Evolutionary conservation across 805 yeast species (phyloP).

Genomic region (Pichia nanzhaoensis): DNA sequence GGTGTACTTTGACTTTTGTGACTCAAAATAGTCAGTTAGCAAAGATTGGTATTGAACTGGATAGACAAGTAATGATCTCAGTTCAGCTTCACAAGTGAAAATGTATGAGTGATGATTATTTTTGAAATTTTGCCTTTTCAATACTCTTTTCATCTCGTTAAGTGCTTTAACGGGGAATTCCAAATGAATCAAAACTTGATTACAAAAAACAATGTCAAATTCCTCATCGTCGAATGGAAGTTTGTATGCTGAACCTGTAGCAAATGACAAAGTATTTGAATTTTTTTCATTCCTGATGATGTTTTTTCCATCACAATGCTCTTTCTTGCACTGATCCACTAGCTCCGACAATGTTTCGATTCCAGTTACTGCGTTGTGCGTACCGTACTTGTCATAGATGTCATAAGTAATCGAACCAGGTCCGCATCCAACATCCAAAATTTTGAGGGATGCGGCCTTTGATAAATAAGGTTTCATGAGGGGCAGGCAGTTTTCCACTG

Average conservation of each 20-base stretch:
- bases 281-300: neutral
- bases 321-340: neutral
- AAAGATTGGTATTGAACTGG: constrained; percentile 1
- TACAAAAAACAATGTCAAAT: constrained; percentile 35
- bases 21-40: neutral
- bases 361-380: constrained; percentile 29
- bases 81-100: constrained; percentile 29
- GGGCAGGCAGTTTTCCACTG: constrained; percentile 25
- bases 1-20: neutral
- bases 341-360: constrained; percentile 23
- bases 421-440: constrained; percentile 39
- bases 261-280: constrained; percentile 17
- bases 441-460: constrained; percentile 15
- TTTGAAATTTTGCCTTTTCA: constrained; percentile 28
- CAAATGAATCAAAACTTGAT: constrained; percentile 35
- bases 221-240: constrained; percentile 32
- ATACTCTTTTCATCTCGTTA: constrained; percentile 32
- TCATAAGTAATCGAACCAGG: constrained; percentile 36
- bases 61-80: constrained; percentile 5
- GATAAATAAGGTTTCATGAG: constrained; percentile 27
- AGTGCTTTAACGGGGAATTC: constrained; percentile 30
- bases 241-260: constrained; percentile 27
- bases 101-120: neutral
- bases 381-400: constrained; percentile 29
- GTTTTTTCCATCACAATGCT: neutral